Evolutionary conservation across 2,329 filamentous ascomycete species (phyloP), one percentile per base, ranked within the genome.

Genomic region (Monilinia aucupariae): DNA sequence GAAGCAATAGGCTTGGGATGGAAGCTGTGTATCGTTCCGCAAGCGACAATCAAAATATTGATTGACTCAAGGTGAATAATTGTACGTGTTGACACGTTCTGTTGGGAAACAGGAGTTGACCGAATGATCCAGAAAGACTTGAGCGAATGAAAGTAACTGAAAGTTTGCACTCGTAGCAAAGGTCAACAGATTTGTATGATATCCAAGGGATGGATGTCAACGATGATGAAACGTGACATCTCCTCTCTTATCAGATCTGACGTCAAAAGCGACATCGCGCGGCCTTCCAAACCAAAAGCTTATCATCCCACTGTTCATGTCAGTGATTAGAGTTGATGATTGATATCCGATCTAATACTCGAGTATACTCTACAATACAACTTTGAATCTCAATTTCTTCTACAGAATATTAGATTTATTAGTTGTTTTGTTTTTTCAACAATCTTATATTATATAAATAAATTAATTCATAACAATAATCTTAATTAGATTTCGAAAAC

Each of bases 231-330:
- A 47, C 43, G 54, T 48, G 41, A 58, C 41, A 58, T 58, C 8
- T 58, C 13, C n/a, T 58, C 41, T 58, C 54, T 47, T 47, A 55
- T 55, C 39, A 55, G 39, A 55, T 55, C 20, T 55, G 9, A 30
- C n/a, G n/a, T 47, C n/a, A 47, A 17, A 20, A 1, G 25, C n/a
- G 37, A 25, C 52, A 54, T 37, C n/a, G 30, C 1, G 12, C 22
- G 45, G n/a, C 12, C 37, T 30, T n/a, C n/a, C n/a, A n/a, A n/a
- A n/a, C 20, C 20, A 56, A 41, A 34, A 20, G 17, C 54, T 47
- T 45, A 56, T 45, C 41, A 47, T 47, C 41, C 55, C 45, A 59
- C 20, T 59, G 9, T 37, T 34, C 30, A 32, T 56, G 12, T 47
- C n/a, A 30, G 25, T 22, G 9, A 49, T 39, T 39, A 39, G 17